phyloP scores from a whole-genome alignment of 192 early-diverging fungal species.

The Funneliformis geosporum region DNA sequence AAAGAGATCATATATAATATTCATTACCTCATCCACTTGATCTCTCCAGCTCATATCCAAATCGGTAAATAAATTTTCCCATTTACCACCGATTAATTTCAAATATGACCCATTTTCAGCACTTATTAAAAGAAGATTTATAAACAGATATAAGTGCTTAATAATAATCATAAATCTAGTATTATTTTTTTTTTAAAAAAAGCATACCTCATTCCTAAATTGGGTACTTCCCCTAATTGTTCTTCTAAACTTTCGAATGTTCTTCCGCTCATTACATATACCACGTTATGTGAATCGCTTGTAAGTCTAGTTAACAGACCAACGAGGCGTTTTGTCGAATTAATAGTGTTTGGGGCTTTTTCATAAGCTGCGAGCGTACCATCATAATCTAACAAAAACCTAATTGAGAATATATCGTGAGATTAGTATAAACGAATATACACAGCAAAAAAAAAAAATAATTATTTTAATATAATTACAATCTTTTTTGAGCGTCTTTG shows the following conservation, averaged over 20 bases:
- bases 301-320: constrained; percentile 53
- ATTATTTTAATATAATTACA: constrained; percentile 41
- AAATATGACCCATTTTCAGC: constrained; percentile 80
- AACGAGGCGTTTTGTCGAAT: constrained; percentile 54
- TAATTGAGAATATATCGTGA: constrained; percentile 7
- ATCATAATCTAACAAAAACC: constrained; percentile 60
- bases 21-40: constrained; percentile 60
- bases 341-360: constrained; percentile 53
- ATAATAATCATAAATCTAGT: no score
- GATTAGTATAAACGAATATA: background rate
- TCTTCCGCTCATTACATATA: constrained; percentile 77
- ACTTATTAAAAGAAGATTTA: constrained; percentile 37
- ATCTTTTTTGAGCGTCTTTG: constrained; percentile 38
- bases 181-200: background rate
- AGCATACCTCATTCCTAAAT: constrained; percentile 59
- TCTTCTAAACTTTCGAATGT: constrained; percentile 64
- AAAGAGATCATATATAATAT: background rate
- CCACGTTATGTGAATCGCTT: constrained; percentile 64
- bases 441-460: no score
- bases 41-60: constrained; percentile 67
- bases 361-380: constrained; percentile 72
- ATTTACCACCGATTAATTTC: constrained; percentile 55
- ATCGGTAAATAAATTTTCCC: constrained; percentile 61
- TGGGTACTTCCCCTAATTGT: constrained; percentile 63
- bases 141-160: background rate